Evolutionary conservation across 352 stramenopile genomes (phyloP).

Genomic region (Phytophthora pluvialis): DNA sequence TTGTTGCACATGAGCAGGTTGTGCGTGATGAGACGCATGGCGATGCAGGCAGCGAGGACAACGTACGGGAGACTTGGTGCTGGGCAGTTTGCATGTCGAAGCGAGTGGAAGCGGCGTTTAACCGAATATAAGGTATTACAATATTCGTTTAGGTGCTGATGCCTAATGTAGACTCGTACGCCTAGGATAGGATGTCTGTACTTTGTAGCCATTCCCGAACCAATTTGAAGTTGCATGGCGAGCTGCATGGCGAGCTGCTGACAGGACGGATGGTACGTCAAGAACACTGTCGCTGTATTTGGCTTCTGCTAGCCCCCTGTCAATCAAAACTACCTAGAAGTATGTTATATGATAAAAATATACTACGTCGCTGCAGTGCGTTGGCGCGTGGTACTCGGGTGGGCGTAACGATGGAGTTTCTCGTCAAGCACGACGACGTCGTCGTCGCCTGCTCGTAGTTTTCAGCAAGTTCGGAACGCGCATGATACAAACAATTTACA

Average conservation of each 20-base stretch:
- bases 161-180: too few relatives aligned
- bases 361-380: conserved; percentile 19
- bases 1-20: conserved; percentile 95
- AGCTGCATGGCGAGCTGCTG: background rate
- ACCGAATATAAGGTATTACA: conserved; percentile 6
- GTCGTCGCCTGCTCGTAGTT: conserved; percentile 15
- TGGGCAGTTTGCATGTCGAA: conserved; percentile 15
- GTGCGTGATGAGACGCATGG: conserved; percentile 94
- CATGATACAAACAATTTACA: conserved; percentile 32
- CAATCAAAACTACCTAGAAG: conserved; percentile 17
- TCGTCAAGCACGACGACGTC: background rate
- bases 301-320: conserved; percentile 6
- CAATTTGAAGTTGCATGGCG: conserved; percentile 19
- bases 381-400: conserved; percentile 3
- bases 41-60: conserved; percentile 2
- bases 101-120: conserved; percentile 6
- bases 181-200: background rate
- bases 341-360: conserved; percentile 35
- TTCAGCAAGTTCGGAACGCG: conserved; percentile 14
- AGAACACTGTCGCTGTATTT: conserved; percentile 16
- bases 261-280: background rate
- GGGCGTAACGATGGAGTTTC: background rate
- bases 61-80: too few relatives aligned
- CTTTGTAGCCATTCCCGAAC: conserved; percentile 8
- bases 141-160: too few relatives aligned